Evolutionary conservation across 2,329 filamentous ascomycete genomes (phyloP), one percentile per base, ranked within the genome.

Genomic region (Alternaria rosae): DNA sequence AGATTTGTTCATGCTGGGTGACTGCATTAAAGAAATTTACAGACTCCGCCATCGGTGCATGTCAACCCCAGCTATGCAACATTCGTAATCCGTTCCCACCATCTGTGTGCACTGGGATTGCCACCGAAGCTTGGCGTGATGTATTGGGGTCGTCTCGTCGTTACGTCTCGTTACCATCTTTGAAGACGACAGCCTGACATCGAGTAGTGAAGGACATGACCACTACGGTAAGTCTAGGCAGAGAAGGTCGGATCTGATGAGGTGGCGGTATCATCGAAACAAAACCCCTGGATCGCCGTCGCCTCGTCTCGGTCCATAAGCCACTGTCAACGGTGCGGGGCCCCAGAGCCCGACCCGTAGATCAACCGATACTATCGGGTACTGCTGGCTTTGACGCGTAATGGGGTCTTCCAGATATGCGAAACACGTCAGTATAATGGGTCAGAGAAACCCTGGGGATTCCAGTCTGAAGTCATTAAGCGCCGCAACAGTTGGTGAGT

Each of bases 301-400:
- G 67, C 64, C 57, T 65, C 58, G 57, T 59, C 54, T 69, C 67
- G 70, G 62, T 55, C 66, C 61, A 66, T 69, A 32, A 58, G 58
- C 50, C 57, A 61, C 56, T 54, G 62, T 44, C 65, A 62, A 57
- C 51, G 59, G 56, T 71, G 70, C 70, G 70, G 70, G 70, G 69
- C 70, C 69, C 70, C 70, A 67, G 65, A 70, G 64, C 61, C 67
- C 67, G 61, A 65, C 54, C 35, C 52, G 62, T 57, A 56, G 64
- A 67, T 68, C 57, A 62, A 56, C 45, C 59, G 65, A 54, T 43
- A 48, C 32, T 32, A 28, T 57, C 54, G 62, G 54, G 50, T 42
- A 59, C 50, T 64, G 54, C 55, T 35, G 44, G 26, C 30, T 61
- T 59, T 43, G 48, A 66, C 65, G 69, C 61, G 54, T 60, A 62